Conservation (phyloP, 192 early-diverging fungal species). For the Endogone sp. region DNA sequence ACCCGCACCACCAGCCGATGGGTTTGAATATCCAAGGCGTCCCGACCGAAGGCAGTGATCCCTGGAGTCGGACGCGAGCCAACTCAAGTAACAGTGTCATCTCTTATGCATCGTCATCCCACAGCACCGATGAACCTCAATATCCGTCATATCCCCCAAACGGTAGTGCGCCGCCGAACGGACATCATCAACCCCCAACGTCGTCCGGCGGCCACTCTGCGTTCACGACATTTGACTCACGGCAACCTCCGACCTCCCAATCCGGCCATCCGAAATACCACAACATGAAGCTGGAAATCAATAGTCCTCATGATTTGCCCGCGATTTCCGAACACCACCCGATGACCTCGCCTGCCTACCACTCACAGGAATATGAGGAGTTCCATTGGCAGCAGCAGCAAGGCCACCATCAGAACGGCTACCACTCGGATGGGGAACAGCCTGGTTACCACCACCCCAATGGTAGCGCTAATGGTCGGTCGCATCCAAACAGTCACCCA, state of each 20-base stretch:
- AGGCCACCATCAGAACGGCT: slow-evolving; percentile 10
- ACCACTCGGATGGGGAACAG: slow-evolving; percentile 9
- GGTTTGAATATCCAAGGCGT: slow-evolving; percentile 15
- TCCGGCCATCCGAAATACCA: neutral
- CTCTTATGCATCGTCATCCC: neutral
- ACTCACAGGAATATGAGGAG: slow-evolving; percentile 15
- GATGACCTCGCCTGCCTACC: slow-evolving; percentile 8
- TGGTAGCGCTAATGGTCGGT: neutral
- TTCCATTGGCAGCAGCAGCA: slow-evolving; percentile 25
- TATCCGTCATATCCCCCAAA: neutral
- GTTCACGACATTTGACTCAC: slow-evolving; percentile 20
- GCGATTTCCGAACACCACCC: slow-evolving; percentile 9
- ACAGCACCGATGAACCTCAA: neutral
- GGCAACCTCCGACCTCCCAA: slow-evolving; percentile 1
- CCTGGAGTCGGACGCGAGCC: neutral
- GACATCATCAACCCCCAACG: slow-evolving; percentile 1
- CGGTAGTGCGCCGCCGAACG: neutral
- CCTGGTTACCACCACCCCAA: slow-evolving; percentile 13
- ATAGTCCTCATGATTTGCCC: slow-evolving; percentile 8
- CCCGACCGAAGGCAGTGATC: slow-evolving; percentile 7
- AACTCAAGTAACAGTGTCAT: neutral
- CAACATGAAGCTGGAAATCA: slow-evolving; percentile 15
- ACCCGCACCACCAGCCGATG: slow-evolving; percentile 11
- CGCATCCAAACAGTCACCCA: slow-evolving; percentile 14
- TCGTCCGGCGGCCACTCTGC: slow-evolving; percentile 13